phyloP scores from a whole-genome alignment of 2,329 filamentous ascomycete genomes.

The Pseudogymnoascus sp. region DNA sequence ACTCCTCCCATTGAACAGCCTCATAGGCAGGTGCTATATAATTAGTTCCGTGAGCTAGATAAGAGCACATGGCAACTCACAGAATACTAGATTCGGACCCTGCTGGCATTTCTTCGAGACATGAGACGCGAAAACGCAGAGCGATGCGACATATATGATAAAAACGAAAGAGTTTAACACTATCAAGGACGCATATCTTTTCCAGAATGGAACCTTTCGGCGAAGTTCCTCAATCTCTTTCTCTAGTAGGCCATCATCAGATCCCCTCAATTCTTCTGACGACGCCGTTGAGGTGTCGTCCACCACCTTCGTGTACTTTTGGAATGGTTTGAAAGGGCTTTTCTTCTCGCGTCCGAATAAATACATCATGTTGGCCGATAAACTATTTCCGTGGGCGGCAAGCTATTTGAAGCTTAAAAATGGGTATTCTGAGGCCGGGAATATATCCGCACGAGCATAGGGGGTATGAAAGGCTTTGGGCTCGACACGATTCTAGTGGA shows the following conservation, averaged over 20 bases:
- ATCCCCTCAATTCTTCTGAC: neutral
- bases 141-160: neutral
- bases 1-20: neutral
- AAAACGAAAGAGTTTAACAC: neutral
- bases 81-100: neutral
- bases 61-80: neutral
- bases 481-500: neutral
- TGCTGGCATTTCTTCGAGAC: neutral
- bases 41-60: neutral
- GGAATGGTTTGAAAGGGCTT: neutral
- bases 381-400: neutral
- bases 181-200: neutral
- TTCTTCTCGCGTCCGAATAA: neutral
- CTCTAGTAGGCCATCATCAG: neutral
- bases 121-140: neutral
- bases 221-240: neutral
- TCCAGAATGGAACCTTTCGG: neutral
- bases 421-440: neutral
- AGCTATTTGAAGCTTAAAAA: neutral
- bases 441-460: neutral
- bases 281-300: neutral
- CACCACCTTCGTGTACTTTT: neutral
- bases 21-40: neutral
- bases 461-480: neutral
- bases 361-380: neutral